phyloP scores from a whole-genome alignment of 257 asterid species.

The Coffea eugenioides region DNA sequence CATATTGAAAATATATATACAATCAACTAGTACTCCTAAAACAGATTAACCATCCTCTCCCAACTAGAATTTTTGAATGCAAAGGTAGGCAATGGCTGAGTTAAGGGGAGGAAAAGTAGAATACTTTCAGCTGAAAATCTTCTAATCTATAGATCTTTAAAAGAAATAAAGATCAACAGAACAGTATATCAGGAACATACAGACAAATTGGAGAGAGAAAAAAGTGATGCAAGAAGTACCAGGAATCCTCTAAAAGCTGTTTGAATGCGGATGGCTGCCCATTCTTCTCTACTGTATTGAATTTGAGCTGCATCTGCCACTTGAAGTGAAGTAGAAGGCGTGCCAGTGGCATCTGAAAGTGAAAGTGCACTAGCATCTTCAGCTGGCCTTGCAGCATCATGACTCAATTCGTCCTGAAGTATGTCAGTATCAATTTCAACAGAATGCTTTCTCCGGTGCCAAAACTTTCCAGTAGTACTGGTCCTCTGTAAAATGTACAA shows the following conservation, averaged over 20 bases:
- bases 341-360: conserved; percentile 52
- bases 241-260: conserved; percentile 93
- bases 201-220: background rate
- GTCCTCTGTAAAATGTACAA: conserved; percentile 49
- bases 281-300: conserved; percentile 61
- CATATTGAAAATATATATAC: background rate
- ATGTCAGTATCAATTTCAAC: conserved; percentile 57
- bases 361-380: conserved; percentile 46
- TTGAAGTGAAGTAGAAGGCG: conserved; percentile 64
- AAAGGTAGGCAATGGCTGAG: background rate
- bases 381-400: conserved; percentile 35
- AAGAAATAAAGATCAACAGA: background rate
- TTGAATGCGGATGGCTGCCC: conserved; percentile 89
- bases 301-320: conserved; percentile 44
- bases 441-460: conserved; percentile 84
- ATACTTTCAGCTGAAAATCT: background rate
- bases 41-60: background rate
- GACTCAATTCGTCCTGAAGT: conserved; percentile 53
- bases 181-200: background rate
- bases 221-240: conserved; percentile 39
- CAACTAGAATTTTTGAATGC: background rate
- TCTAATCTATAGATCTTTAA: background rate
- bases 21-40: background rate
- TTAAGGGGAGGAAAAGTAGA: background rate
- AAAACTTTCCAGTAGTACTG: conserved; percentile 56